phyloP scores from a whole-genome alignment of 139 green algal genomes.

The Chlorella sp. region DNA sequence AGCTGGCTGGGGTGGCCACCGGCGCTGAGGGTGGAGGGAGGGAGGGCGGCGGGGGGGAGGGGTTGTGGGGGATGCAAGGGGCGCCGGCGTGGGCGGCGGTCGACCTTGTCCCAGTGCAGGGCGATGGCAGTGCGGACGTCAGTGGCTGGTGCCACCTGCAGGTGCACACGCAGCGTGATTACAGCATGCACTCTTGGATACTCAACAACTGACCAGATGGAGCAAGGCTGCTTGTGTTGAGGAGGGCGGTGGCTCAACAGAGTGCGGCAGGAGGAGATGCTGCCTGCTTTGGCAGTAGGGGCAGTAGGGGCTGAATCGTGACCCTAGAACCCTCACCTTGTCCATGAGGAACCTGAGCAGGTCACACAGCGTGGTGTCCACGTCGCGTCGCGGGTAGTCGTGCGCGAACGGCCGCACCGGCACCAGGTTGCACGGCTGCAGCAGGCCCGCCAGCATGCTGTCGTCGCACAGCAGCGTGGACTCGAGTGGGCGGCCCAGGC shows the following conservation, averaged over 20 bases:
- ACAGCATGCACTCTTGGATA: no score
- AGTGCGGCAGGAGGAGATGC: no score
- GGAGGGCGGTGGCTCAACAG: no score
- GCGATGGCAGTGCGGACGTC: conserved; percentile 18
- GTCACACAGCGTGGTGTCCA: conserved; percentile 26
- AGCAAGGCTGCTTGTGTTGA: no score
- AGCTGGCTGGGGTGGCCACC: no score
- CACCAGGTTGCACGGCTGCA: conserved; percentile 7
- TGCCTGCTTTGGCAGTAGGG: no score
- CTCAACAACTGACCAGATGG: no score
- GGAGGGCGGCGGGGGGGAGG: neutral
- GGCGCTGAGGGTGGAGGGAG: no score
- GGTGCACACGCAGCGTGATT: no score
- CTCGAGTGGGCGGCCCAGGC: conserved; percentile 54
- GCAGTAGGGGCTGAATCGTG: no score
- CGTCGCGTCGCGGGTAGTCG: conserved; percentile 1
- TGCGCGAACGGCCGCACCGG: conserved; percentile 13
- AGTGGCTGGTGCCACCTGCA: conserved; percentile 14
- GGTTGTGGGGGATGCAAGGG: neutral
- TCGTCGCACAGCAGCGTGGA: conserved; percentile 72
- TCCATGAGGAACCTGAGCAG: conserved; percentile 27
- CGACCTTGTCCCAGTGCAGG: conserved; percentile 5
- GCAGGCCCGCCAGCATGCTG: conserved; percentile 24
- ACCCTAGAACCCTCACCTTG: conserved; percentile 22
- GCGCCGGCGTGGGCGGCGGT: neutral